Evolutionary conservation across 2,329 filamentous ascomycete genomes (phyloP).

Genomic region (Trichoderma brevicompactum): DNA sequence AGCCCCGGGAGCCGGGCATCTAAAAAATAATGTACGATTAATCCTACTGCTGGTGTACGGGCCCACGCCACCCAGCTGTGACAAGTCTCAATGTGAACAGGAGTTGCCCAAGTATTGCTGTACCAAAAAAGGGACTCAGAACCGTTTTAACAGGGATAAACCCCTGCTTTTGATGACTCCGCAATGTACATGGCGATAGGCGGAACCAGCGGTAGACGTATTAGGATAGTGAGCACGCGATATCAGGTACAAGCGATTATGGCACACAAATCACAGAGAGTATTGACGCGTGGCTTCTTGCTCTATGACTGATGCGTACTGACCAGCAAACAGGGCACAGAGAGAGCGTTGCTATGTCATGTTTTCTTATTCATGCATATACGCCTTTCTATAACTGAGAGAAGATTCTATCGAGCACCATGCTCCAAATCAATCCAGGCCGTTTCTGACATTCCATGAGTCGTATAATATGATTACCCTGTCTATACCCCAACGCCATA

Average conservation of each 20-base stretch:
- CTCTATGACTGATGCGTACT: background rate
- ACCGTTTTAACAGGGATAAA: no score
- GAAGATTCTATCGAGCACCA: background rate
- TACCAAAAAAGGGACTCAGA: background rate
- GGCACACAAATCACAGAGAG: no score
- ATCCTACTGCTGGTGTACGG: slow-evolving; percentile 33
- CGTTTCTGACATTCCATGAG: background rate
- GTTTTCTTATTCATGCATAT: background rate
- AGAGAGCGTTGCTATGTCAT: background rate
- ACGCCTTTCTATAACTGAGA: background rate
- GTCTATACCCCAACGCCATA: slow-evolving; percentile 10
- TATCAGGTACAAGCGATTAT: background rate
- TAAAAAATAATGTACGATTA: slow-evolving; percentile 39
- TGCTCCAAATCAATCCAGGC: background rate
- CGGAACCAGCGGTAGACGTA: background rate
- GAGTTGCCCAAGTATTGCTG: slow-evolving; percentile 25
- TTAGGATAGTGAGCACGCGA: background rate
- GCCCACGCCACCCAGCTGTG: slow-evolving; percentile 29
- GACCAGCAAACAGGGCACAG: background rate
- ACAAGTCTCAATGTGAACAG: slow-evolving; percentile 28
- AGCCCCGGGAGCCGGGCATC: slow-evolving; percentile 32
- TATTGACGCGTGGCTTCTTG: no score
- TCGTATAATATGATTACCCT: background rate
- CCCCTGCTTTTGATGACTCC: background rate
- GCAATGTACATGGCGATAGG: background rate